Evolutionary conservation across 202 grass and related monocot species (phyloP), one percentile per base, ranked within the genome.

Genomic region (Schoenoplectus triqueter): DNA sequence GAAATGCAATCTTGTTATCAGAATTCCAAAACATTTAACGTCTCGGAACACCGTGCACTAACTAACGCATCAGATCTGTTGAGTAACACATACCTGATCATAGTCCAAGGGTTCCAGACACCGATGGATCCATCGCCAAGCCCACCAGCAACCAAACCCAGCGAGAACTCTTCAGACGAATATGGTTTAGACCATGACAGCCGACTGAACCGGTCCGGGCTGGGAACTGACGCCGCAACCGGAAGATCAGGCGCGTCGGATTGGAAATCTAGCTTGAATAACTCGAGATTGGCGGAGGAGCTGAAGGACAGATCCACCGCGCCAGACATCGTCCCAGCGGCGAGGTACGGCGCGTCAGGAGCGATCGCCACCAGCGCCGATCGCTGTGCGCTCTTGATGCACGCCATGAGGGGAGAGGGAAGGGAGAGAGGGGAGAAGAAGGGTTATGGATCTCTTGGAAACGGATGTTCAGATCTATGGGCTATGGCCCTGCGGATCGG

Each of bases 321-420:
- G 10, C 93, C 96, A 86, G 88, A 89, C 93, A 99, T 99, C 45
- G 96, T 99, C 48, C 96, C 96, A 14, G 93, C 92, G 51, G 91
- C 96, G 55, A 99, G 82, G 87, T 94, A 99, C 21, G 96, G 91
- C 65, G 90, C 93, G 4, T 99, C 96, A 66, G 96, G 93, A 73
- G 96, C 91, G 13, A 91, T 82, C 76, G 93, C 87, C 87, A 80
- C 94, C 86, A 96, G 90, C 88, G 93, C 96, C 86, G 91, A 92
- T 74, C 96, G 69, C 91, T 93, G 90, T 68, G 91, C 93, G 89
- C 96, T 99, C 96, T 99, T 99, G 84, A 99, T 96, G 88, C 93
- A 96, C 91, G 92, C 89, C 96, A 99, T 96, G 63, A 55, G 72
- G 17, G 71, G 22, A 54, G 45, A 48, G 1, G 49, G 69, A 51